phyloP scores from a whole-genome alignment of 805 yeast genomes.

The Candida pseudofarinosa region DNA sequence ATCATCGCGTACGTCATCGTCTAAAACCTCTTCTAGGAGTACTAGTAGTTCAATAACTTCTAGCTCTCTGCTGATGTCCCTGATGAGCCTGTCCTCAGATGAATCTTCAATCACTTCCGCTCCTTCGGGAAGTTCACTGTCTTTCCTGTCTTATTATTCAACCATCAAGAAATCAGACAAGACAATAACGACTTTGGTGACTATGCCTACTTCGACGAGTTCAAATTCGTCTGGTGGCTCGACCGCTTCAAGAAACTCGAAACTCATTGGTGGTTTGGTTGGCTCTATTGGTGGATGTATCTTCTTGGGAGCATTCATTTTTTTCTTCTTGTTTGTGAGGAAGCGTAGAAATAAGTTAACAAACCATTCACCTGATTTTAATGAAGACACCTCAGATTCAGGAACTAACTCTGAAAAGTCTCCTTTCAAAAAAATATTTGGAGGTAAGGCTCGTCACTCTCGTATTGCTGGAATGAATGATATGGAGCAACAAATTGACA shows the following conservation, averaged over 20 bases:
- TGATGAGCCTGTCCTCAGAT: neutral
- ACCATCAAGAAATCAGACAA: constrained; percentile 18
- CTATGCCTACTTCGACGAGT: constrained; percentile 33
- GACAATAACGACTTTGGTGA: constrained; percentile 37
- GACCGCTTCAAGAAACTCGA: constrained; percentile 23
- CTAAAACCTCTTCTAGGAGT: constrained; percentile 4
- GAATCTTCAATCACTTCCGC: neutral
- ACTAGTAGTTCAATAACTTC: constrained; percentile 3
- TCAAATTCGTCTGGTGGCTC: constrained; percentile 10
- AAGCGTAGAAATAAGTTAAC: constrained; percentile 24
- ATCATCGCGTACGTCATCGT: neutral
- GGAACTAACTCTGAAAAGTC: constrained; percentile 7
- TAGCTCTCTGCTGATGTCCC: neutral
- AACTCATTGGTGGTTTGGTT: constrained; percentile 42
- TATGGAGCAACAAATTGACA: constrained; percentile 23
- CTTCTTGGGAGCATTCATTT: constrained; percentile 34
- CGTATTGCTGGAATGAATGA: constrained; percentile 13
- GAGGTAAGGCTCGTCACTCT: constrained; percentile 17
- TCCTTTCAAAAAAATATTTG: constrained; percentile 30
- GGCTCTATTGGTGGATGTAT: constrained; percentile 45
- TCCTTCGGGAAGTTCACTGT: constrained; percentile 1
- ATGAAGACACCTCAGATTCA: constrained; percentile 22
- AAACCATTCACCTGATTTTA: constrained; percentile 43
- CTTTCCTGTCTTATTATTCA: constrained; percentile 12
- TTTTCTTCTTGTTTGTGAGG: constrained; percentile 32